These are phyloP conservation scores for Yamadazyma kitorensis DNA, from an alignment of 805 yeast genomes.

Conservation along the genomic window DNA sequence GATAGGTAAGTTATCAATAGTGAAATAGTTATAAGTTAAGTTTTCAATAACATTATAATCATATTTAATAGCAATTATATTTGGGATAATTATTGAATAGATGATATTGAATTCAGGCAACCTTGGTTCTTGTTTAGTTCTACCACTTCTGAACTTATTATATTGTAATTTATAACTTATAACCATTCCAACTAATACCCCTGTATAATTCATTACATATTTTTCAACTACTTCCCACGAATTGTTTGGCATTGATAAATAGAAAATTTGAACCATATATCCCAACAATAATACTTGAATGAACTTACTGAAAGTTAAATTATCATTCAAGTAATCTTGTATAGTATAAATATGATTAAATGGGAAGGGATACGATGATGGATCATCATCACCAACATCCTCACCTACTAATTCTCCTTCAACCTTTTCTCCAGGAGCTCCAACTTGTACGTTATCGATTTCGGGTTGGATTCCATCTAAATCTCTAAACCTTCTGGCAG, in stretches of 20 bases:
- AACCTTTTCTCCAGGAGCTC: not conserved
- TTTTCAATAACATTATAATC: constrained; percentile 17
- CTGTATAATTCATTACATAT: constrained; percentile 33
- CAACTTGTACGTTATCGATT: not conserved
- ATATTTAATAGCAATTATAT: constrained; percentile 19
- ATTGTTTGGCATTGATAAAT: constrained; percentile 19
- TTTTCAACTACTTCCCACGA: constrained; percentile 17
- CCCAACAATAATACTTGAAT: constrained; percentile 29
- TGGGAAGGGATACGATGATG: constrained; percentile 18
- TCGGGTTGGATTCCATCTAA: constrained; percentile 1
- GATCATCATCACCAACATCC: constrained; percentile 12
- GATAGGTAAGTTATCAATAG: constrained; percentile 29
- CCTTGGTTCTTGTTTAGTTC: constrained; percentile 16
- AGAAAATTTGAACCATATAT: constrained; percentile 30
- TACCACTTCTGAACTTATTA: constrained; percentile 15
- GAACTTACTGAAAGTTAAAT: constrained; percentile 27
- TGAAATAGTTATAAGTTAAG: constrained; percentile 34
- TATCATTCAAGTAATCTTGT: constrained; percentile 39
- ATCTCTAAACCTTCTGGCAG: constrained; percentile 7
- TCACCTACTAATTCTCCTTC: not conserved
- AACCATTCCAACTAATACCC: constrained; percentile 27
- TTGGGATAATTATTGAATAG: constrained; percentile 34
- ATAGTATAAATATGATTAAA: constrained; percentile 24
- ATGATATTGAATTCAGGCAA: constrained; percentile 39
- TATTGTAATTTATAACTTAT: constrained; percentile 22